These are phyloP conservation scores for Somion occarium DNA, from an alignment of 1,284 basidiomycete species.

Conservation along the genomic window DNA sequence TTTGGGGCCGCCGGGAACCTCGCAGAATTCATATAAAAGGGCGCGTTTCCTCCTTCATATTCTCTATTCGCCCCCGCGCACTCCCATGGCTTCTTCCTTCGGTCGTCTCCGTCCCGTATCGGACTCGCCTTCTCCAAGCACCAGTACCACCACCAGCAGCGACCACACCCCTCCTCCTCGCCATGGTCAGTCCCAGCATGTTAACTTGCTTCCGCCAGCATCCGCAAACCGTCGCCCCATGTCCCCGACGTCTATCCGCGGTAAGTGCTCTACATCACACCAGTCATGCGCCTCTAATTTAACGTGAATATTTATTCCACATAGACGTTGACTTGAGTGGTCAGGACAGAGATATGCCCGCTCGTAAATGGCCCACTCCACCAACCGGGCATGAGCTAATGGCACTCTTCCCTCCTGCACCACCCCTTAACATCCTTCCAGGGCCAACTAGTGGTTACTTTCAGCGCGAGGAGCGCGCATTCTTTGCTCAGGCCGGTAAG, in stretches of 20 bases:
- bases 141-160: slow-evolving; percentile 24
- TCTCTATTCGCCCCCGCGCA: slow-evolving; percentile 6
- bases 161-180: slow-evolving; percentile 21
- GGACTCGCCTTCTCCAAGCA: slow-evolving; percentile 20
- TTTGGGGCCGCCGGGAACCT: slow-evolving; percentile 13
- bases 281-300: too few relatives aligned
- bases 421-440: slow-evolving; percentile 50
- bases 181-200: slow-evolving; percentile 4
- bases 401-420: slow-evolving; percentile 69
- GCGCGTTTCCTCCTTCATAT: slow-evolving; percentile 11
- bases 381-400: slow-evolving; percentile 77
- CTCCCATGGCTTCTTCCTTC: slow-evolving; percentile 18
- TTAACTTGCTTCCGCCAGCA: slow-evolving; percentile 13
- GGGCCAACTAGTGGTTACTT: slow-evolving; percentile 68
- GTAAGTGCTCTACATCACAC: slow-evolving; percentile 26
- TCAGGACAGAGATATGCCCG: slow-evolving; percentile 31
- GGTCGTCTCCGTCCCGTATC: slow-evolving; percentile 25
- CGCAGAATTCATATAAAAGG: slow-evolving; percentile 21
- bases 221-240: slow-evolving; percentile 21
- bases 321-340: slow-evolving; percentile 58
- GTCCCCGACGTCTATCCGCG: slow-evolving; percentile 40
- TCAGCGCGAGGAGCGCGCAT: slow-evolving; percentile 65
- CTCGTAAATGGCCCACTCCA: slow-evolving; percentile 61
- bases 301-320: too few relatives aligned
- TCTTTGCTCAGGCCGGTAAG: slow-evolving; percentile 68